Base-by-base conservation (phyloP, 345 rosid species). In the Aquilaria malaccensis region DNA sequence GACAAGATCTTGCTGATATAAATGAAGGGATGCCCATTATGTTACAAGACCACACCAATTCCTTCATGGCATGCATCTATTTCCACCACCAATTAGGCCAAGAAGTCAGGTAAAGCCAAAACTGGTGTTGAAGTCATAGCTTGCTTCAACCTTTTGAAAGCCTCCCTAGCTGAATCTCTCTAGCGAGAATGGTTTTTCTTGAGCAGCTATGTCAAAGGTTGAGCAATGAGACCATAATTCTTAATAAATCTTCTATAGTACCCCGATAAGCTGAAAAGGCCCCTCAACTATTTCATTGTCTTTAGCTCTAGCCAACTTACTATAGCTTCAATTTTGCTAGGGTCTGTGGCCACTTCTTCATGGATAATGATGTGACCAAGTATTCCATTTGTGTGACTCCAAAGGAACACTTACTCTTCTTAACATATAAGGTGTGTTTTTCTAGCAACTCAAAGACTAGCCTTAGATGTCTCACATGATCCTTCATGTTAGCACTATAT, bases 351-450 rank as follows among this genome's bases (percentile, higher is more conserved):
- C 0, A 53, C 56, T 30, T 11, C 37, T 30, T 29, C 1, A 9
- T 6, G 4, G 12, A 6, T 13, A 6, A 30, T 53, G 9, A 53
- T 9, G 9, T 53, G n/a, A 1, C 56, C 56, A 30, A 2, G 13
- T 56, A 69, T 13, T 62, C 53, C 0, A 69, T 13, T 1, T 6
- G 1, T 1, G 52, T 3, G 1, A 30, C 10, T 0, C 59, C 54
- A 50, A 69, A 69, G 0, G 0, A 1, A 22, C 68, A 69, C 45
- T 63, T 69, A 13, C 29, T 29, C 7, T 2, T 30, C 13, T 69
- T 63, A 0, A 57, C 67, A 2, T 33, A 57, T 0, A 69, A 9
- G 0, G 29, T 9, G 4, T 57, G 31, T 0, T 33, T 31, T 2
- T 14, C 45, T 41, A 69, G 11, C 1, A 4, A 1, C 0, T 53